These are phyloP conservation scores for Metschnikowia amazonensis DNA, from an alignment of 805 yeast species.

Conservation along the genomic window DNA sequence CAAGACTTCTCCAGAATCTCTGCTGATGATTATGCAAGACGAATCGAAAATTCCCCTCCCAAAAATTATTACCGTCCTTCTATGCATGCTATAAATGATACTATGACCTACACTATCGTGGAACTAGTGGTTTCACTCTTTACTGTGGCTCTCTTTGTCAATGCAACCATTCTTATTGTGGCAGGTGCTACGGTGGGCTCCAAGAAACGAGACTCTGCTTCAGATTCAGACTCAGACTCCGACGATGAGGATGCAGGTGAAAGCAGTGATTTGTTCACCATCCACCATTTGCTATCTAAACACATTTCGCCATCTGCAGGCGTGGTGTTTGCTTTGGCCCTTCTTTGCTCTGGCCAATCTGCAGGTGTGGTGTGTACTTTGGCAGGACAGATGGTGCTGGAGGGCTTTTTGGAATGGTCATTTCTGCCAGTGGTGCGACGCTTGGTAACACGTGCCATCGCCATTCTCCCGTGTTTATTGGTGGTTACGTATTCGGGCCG, in stretches of 20 bases:
- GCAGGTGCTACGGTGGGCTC: conserved; percentile 79
- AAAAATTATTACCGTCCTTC: conserved; percentile 61
- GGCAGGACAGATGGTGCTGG: conserved; percentile 91
- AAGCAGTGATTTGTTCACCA: conserved; percentile 74
- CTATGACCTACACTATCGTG: conserved; percentile 75
- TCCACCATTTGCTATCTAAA: conserved; percentile 63
- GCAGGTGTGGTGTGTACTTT: conserved; percentile 93
- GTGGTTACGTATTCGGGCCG: conserved; percentile 74
- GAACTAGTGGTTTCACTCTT: conserved; percentile 80
- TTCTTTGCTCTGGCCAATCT: conserved; percentile 87
- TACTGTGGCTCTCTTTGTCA: conserved; percentile 88
- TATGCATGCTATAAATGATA: conserved; percentile 71
- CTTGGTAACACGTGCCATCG: conserved; percentile 74
- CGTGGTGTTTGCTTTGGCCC: conserved; percentile 80
- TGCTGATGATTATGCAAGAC: conserved; percentile 12
- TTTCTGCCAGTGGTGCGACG: conserved; percentile 80
- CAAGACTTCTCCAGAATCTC: conserved; percentile 8
- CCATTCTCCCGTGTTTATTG: conserved; percentile 78
- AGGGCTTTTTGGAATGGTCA: conserved; percentile 80
- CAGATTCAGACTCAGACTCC: conserved; percentile 17
- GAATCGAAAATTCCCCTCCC: conserved; percentile 7
- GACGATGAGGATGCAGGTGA: conserved; percentile 31
- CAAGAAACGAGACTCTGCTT: conserved; percentile 13
- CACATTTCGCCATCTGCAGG: conserved; percentile 86
- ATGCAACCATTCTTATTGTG: conserved; percentile 83